Evolutionary conservation across 257 asterid species (phyloP), one percentile per base, ranked within the genome.

Genomic region (Primulina tabacum): DNA sequence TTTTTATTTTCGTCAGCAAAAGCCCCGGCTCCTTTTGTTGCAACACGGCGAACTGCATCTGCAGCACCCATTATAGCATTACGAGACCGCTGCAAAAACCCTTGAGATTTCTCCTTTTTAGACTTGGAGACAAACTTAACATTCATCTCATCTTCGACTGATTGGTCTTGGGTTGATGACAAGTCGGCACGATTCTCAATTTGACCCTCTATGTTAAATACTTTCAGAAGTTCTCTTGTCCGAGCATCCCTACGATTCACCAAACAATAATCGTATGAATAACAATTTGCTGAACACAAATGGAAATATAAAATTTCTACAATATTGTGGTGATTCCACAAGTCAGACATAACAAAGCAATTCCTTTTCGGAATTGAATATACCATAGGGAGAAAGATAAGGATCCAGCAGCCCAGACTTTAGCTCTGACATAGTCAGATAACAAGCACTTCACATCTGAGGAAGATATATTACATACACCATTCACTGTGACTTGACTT

Each of bases 31-130:
- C 97, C 95, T 71, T 85, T 90, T 8, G 87, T 67, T 61, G 97
- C 97, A 73, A 83, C 99, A 67, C 99, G 82, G 5, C 97, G 86
- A 56, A 94, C 97, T 29, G 99, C 99, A 83, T 85, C 99, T 4
- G 97, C 99, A 40, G 99, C 99, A n/a, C 99, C 97, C 84, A 88
- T 75, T 32, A 94, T 79, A 30, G 97, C 99, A 69, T 89, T 94
- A 21, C 99, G 88, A 1, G 99, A 94, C 20, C 97, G 76, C 68
- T 94, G 99, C 77, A 94, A 68, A 69, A 94, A 94, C 76, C 86
- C 88, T 72, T 88, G 94, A 7, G 97, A 80, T 74, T 91, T 94
- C 71, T 94, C 99, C 85, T 89, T 94, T 76, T 88, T 94, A n/a
- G 96, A 73, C 82, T 91, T 91, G 37, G 92, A 65, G 20, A 82